Evolutionary conservation across 2,329 filamentous ascomycete species (phyloP), one percentile per base, ranked within the genome.

Genomic region (Pyrenochaeta sp.): DNA sequence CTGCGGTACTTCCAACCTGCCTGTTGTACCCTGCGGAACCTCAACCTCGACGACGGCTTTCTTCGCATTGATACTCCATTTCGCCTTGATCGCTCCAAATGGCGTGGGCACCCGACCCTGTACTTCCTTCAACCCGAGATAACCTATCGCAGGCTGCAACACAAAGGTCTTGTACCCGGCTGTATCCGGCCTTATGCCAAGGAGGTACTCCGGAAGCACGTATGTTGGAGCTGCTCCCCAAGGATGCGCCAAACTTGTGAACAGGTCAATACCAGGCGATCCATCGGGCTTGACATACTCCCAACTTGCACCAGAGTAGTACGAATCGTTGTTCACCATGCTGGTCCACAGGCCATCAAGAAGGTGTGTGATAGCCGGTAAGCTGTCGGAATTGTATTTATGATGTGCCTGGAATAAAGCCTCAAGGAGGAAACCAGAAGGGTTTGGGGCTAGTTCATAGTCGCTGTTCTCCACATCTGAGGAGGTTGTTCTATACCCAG

Each of bases 161-260:
- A n/a, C 15, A 31, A 55, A 44, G 4, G 13, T 50, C 13, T 30
- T 9, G 35, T 57, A 60, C 1, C 53, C 50, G 10, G 55, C 27
- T 15, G 38, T 32, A 3, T 20, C 46, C 2, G 53, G 28, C 10
- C 27, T 18, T 2, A 60, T 41, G n/a, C 57, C 55, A 1, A 49
- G 32, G n/a, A 58, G 26, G 26, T 60, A 57, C 24, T 57, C 55
- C 2, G 47, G 41, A 13, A 78, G 40, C 2, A 78, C 53, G 31
- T 77, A 78, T 6, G 75, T 77, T 2, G 75, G 71, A 5, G 74
- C 75, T 1, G 68, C 73, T 21, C 74, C 71, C 76, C 75, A 78
- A 0, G 74, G 74, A 45, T 78, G 75, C 1, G 65, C 59, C 1
- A 76, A 54, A 28, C 69, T 74, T 1, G 76, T 79, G 52, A 69